Base-by-base conservation (phyloP, 768 basidiomycete genomes). In the Daedaleopsis nitida region DNA sequence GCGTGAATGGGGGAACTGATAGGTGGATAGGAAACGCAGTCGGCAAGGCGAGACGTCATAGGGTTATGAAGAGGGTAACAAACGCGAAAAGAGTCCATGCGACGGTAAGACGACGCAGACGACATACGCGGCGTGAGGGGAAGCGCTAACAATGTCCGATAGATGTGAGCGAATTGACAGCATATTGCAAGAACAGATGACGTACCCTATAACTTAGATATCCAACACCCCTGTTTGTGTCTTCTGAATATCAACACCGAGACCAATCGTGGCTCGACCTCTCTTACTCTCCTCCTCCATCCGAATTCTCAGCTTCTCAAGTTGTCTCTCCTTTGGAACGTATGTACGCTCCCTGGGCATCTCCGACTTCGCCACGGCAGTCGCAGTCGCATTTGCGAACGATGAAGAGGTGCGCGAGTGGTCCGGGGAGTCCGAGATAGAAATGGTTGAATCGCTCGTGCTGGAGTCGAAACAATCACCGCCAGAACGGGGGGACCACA, bases 271-370 rank as follows among this genome's bases (percentile, higher is more conserved):
- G 23, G 54, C 49, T 10, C 23, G 42, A 37, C 62, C 58, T 37
- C 52, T 43, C 27, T 55, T 63, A n/a, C 62, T 55, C 54, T 80
- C 77, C 37, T 74, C 69, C 66, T 81, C 77, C 70, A 92, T 74
- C 64, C 86, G 83, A 35, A 72, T 68, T 70, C 78, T 80, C 66
- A 92, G 74, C 73, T 82, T 85, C 70, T 83, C 82, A 66, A 92
- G 72, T 72, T 93, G 91, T 64, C 77, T 81, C 67, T 86, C 81
- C 70, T 82, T 87, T 27, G 86, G 80, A 50, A 89, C 86, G 69
- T 78, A 89, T 12, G 60, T 63, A n/a, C 63, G 59, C 58, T 74
- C 73, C 62, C 75, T 67, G 16, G 63, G 21, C 14, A 53, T 21
- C 62, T 57, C 47, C 23, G 45, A 54, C 50, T 38, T 51, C 53